phyloP scores from a whole-genome alignment of 495 filamentous ascomycete genomes.

The Xylaria telfairii region DNA sequence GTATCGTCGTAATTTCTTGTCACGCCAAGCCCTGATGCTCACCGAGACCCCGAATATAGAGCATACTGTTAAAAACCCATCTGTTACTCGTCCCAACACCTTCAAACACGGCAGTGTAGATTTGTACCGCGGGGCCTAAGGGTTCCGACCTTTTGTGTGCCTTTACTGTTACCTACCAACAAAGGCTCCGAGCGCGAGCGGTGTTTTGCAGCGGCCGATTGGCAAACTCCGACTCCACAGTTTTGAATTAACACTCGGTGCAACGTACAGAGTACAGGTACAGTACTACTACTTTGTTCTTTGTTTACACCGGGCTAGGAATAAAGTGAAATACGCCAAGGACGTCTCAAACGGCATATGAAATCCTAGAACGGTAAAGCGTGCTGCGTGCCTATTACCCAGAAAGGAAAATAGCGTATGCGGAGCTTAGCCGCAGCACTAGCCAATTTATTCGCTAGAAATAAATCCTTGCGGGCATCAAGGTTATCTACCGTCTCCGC shows the following conservation, averaged over 20 bases:
- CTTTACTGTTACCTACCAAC: not conserved
- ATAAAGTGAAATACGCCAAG: not conserved
- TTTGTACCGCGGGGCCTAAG: not conserved
- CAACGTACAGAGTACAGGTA: too few relatives aligned
- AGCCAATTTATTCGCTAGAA: not conserved
- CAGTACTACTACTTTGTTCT: too few relatives aligned
- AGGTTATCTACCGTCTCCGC: not conserved
- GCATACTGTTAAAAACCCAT: too few relatives aligned
- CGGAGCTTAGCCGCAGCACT: not conserved
- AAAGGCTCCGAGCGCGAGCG: conserved; percentile 14
- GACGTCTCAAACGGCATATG: not conserved
- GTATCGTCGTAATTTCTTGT: not conserved
- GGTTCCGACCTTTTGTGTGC: not conserved
- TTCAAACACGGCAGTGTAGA: not conserved
- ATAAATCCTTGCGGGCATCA: not conserved
- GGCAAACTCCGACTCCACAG: conserved; percentile 15
- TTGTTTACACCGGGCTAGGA: not conserved
- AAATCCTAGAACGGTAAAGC: conserved; percentile 11
- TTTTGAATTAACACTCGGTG: not conserved
- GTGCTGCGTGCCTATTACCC: conserved; percentile 3
- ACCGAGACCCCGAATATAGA: not conserved
- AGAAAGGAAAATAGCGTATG: conserved; percentile 11
- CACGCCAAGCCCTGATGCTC: not conserved
- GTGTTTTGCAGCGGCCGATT: conserved; percentile 20
- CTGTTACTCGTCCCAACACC: not conserved